Conservation (phyloP, 805 yeast genomes). For the Scheffersomyces lignosus region DNA sequence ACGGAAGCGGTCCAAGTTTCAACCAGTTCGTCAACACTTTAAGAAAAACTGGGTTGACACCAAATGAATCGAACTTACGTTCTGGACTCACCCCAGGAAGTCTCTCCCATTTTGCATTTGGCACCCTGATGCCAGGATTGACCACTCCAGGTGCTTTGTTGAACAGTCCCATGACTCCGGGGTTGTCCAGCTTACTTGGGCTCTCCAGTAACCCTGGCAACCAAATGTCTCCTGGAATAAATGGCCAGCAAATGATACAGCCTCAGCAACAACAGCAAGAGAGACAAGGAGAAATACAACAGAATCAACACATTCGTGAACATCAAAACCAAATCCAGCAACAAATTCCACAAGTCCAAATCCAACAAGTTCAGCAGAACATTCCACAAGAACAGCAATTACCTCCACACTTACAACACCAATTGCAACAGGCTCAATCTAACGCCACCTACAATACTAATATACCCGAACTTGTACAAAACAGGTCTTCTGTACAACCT, state of each 20-base stretch:
- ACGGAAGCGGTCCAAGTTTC: constrained; percentile 10
- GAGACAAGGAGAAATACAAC: not conserved
- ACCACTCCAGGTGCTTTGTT: constrained; percentile 40
- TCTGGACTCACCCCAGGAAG: constrained; percentile 70
- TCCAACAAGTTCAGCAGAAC: no score
- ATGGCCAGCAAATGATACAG: constrained; percentile 9
- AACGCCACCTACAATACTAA: constrained; percentile 2
- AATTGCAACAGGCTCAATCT: constrained; percentile 3
- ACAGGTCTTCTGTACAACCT: no score
- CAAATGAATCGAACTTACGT: constrained; percentile 71
- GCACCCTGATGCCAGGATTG: constrained; percentile 36
- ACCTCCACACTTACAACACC: constrained; percentile 7
- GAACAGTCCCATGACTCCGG: constrained; percentile 51
- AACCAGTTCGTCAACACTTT: constrained; percentile 30
- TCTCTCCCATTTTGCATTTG: constrained; percentile 30
- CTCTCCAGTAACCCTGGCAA: constrained; percentile 15
- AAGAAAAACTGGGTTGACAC: constrained; percentile 64
- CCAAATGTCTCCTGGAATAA: constrained; percentile 1
- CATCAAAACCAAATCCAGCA: no score
- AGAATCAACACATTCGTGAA: no score
- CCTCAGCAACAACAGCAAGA: constrained; percentile 5
- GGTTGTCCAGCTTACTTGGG: constrained; percentile 41
- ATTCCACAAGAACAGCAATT: constrained; percentile 11
- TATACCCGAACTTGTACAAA: no score
- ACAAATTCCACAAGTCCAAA: constrained; percentile 6